Conservation (phyloP, 78 protist species). For the Guillardia theta region DNA sequence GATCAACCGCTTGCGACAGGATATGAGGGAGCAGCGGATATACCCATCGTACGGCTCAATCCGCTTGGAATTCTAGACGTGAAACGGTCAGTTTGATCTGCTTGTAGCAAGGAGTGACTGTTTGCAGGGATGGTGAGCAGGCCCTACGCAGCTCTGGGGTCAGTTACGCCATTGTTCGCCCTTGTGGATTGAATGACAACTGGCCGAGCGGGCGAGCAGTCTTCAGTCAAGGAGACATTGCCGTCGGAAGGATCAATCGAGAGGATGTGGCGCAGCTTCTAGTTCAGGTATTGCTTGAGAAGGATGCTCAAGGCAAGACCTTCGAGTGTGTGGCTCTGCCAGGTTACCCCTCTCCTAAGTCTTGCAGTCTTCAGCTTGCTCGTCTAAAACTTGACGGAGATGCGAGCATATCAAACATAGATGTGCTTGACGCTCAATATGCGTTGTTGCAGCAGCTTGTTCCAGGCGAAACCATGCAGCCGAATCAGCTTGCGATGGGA, state of each 20-base stretch:
- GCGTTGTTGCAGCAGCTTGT: background rate
- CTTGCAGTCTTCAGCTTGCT: background rate
- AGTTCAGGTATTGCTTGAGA: background rate
- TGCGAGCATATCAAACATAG: background rate
- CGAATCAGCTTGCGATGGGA: background rate
- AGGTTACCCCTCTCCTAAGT: background rate
- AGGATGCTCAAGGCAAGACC: background rate
- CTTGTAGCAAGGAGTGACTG: background rate
- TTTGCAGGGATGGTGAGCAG: background rate
- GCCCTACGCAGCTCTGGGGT: background rate
- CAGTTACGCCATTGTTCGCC: background rate
- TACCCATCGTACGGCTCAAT: slow-evolving; percentile 40
- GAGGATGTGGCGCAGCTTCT: background rate
- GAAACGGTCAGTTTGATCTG: background rate
- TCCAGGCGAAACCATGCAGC: background rate
- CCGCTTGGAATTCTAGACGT: background rate
- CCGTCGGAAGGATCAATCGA: background rate
- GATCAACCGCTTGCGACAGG: too few species aligned
- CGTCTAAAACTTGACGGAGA: background rate
- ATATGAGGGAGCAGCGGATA: background rate
- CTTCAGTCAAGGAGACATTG: slow-evolving; percentile 8
- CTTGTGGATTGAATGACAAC: background rate
- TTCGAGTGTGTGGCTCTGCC: background rate
- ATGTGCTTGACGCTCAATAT: background rate
- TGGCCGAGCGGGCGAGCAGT: slow-evolving; percentile 8